Base-by-base conservation (phyloP, 78 protist genomes). In the Dictyostelium purpureum region DNA sequence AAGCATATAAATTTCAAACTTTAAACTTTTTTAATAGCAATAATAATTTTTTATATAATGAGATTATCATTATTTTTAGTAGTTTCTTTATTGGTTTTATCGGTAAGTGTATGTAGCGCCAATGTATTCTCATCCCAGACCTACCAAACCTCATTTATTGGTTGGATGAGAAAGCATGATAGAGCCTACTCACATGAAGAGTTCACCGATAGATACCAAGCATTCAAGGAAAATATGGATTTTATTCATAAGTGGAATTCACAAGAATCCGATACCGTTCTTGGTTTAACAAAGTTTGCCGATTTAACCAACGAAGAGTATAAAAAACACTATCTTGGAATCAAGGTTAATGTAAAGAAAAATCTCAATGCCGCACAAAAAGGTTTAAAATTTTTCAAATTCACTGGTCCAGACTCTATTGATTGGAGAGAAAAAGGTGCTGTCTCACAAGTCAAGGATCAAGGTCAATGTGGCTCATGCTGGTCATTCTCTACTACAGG, bases 381-480 rank as follows among this genome's bases (percentile, higher is more conserved):
- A 71, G 28, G 16, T 43, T 12, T 18, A 43, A 12, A 12, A 28
- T 4, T 37, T 49, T 4, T 61, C 11, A 24, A 59, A 49, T 6
- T 21, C 7, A 35, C n/a, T 21, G 31, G 38, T 16, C 33, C 47
- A 59, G 24, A 26, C n/a, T 49, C 11, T 37, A 35, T 82, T 19
- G 90, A 82, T 70, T 82, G 90, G 90, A 82, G 90, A 82, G 61
- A 18, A 24, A 47, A 70, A 9, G 79, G 71, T 66, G 77, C 77
- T 49, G 89, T 80, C 10, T 31, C 66, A n/a, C 70, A 24, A 33
- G 77, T 80, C n/a, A 82, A 82, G 33, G 45, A 63, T 37, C 88
- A 79, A 49, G 88, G 88, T 3, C 66, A 42, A 28, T 79, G 88
- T 78, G 77, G 89, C 0, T 66, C 65, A 21, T 57, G 80, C 26